Conservation (phyloP, 1,284 basidiomycete genomes). For the Leccinum griseonigrum region DNA sequence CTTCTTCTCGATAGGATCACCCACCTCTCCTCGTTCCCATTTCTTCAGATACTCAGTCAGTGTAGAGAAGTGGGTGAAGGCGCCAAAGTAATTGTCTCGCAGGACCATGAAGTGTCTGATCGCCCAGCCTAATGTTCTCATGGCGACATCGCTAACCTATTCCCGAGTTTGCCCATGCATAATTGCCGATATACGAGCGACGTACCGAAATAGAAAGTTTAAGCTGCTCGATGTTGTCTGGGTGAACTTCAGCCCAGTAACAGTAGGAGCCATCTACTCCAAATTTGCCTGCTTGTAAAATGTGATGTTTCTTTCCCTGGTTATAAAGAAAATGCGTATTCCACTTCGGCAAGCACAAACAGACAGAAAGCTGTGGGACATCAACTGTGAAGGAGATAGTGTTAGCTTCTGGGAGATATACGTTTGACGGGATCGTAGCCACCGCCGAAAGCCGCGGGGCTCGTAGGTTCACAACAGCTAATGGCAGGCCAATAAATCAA, state of each 20-base stretch:
- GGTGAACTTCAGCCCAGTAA: conserved; percentile 64
- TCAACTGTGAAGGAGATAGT: conserved; percentile 67
- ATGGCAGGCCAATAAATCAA: conserved; percentile 2
- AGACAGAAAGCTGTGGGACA: conserved; percentile 54
- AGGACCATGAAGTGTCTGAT: conserved; percentile 84
- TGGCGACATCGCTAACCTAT: conserved; percentile 54
- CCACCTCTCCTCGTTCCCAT: conserved; percentile 55
- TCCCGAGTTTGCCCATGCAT: conserved; percentile 7
- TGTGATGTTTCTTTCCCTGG: conserved; percentile 49
- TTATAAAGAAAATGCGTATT: conserved; percentile 80
- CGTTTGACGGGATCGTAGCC: conserved; percentile 64
- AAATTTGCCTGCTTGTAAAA: conserved; percentile 62
- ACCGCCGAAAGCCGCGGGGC: conserved; percentile 56
- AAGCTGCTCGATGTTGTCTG: conserved; percentile 77
- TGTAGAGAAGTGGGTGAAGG: conserved; percentile 88
- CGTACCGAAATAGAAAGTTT: conserved; percentile 66
- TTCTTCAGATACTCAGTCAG: conserved; percentile 80
- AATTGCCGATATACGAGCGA: conserved; percentile 1
- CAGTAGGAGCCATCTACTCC: conserved; percentile 70
- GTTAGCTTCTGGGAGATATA: conserved; percentile 72
- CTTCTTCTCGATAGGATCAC: conserved; percentile 79
- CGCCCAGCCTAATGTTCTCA: conserved; percentile 82
- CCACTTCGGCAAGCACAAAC: conserved; percentile 80
- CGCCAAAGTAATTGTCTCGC: conserved; percentile 89
- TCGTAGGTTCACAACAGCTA: conserved; percentile 71